Percentiles rank a stretch among this genome's conserved stretches.
Conservation (phyloP, 2,329 filamentous ascomycete genomes). For the Cladosporium phlei region DNA sequence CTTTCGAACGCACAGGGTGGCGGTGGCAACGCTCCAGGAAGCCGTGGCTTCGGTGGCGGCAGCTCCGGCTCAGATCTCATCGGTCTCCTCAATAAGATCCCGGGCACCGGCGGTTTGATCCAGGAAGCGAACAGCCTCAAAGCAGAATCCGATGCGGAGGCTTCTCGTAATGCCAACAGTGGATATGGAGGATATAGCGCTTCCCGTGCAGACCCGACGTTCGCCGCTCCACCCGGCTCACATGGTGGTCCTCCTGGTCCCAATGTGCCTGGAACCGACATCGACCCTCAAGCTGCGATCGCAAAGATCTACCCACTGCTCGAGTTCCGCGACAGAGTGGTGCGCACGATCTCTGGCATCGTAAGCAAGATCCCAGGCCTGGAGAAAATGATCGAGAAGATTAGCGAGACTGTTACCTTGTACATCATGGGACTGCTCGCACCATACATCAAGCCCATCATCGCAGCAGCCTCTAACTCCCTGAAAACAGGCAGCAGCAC, state of each 20-base stretch:
- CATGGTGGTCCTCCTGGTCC: constrained; percentile 32
- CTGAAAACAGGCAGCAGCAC: constrained; percentile 81
- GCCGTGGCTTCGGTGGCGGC: constrained; percentile 28
- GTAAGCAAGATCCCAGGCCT: constrained; percentile 91
- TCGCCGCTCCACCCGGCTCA: constrained; percentile 36
- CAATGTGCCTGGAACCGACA: constrained; percentile 68
- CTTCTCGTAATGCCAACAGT: constrained; percentile 32
- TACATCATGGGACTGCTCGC: constrained; percentile 88
- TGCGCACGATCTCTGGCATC: constrained; percentile 75
- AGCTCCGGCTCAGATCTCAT: constrained; percentile 50
- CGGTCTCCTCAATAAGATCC: constrained; percentile 69
- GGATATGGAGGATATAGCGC: constrained; percentile 31
- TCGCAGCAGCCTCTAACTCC: constrained; percentile 75
- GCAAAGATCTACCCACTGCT: constrained; percentile 87
- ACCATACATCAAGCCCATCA: constrained; percentile 87
- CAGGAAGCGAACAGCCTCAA: constrained; percentile 45
- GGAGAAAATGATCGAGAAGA: constrained; percentile 84
- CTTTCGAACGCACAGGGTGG: constrained; percentile 36
- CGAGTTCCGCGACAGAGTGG: constrained; percentile 88
- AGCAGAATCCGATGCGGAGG: constrained; percentile 45
- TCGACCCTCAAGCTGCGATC: constrained; percentile 55
- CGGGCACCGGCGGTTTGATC: constrained; percentile 48
- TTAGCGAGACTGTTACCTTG: constrained; percentile 85
- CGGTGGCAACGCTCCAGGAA: constrained; percentile 22
- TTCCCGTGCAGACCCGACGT: constrained; percentile 32